Base-by-base conservation (phyloP, 805 yeast species). In the Myxozyma melibiosi region DNA sequence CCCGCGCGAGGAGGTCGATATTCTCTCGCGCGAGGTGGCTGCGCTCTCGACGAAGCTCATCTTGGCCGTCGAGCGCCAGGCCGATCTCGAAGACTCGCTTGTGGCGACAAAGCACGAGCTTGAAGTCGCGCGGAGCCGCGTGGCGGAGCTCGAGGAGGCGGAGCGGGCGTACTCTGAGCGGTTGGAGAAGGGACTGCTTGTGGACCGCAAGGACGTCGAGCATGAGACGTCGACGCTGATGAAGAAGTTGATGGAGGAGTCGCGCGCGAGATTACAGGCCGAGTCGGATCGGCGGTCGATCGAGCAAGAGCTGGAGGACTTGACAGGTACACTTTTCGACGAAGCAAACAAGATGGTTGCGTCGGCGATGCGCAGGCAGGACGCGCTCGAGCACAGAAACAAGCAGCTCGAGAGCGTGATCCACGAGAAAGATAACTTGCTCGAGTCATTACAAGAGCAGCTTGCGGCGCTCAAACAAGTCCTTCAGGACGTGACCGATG, bases 281-380 rank as follows among this genome's bases (percentile, higher is more conserved):
- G 86, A 84, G 62, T 74, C 72, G 9, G 88, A 85, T 63, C 84
- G 81, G 16, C 75, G 79, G 44, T 78, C 79, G 56, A 72, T 89
- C 49, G 81, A 85, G 60, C 81, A 78, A 31, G 96, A 89, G 68
- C 86, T 89, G 35, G 94, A 88, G 67, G 96, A 88, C 38, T 72
- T 89, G 45, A 82, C 90, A 1, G 88, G 85, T 1, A 82, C 90
- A 1, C 73, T 89, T 31, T 89, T 89, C 68, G 86, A 82, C 61
- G 94, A 90, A 68, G 96, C 96, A 13, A 89, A 89, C 68, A 78
- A 80, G 48, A 88, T 88, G 88, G 96, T 89, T 5, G 82, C 86
- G 47, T 80, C 82, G 63, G 96, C 95, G 0, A 80, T 88, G 61
- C 76, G 80, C 56, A 86, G 83, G 57, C 80, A 84, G 4, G 78